Conservation (phyloP, 441 rosid genomes). For the Euphorbia corollata region DNA sequence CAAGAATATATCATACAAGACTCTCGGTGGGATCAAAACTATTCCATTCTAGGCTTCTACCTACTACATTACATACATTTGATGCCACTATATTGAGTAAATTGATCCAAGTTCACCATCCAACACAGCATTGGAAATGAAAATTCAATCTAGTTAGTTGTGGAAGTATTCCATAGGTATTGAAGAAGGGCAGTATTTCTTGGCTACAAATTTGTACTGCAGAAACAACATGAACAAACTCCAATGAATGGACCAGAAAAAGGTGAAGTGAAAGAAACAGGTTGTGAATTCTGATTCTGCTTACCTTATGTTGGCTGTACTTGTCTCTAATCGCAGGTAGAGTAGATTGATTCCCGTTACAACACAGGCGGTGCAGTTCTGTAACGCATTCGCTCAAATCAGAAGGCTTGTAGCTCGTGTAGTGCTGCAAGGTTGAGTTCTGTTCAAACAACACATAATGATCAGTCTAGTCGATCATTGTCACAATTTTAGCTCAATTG, state of each 20-base stretch:
- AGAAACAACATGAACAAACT: conserved; percentile 7
- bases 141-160: conserved; percentile 19
- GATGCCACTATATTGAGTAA: neutral
- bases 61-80: neutral
- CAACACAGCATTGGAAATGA: conserved; percentile 38
- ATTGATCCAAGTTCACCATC: conserved; percentile 25
- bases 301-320: conserved; percentile 85
- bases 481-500: neutral
- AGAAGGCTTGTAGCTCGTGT: conserved; percentile 61
- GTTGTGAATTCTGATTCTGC: neutral
- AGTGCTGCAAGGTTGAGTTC: conserved; percentile 76
- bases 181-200: conserved; percentile 65
- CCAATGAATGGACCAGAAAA: neutral
- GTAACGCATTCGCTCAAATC: conserved; percentile 60
- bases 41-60: conserved; percentile 6
- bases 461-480: conserved; percentile 13
- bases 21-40: conserved; percentile 12
- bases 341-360: conserved; percentile 35
- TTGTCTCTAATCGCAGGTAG: conserved; percentile 79
- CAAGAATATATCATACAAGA: conserved; percentile 13
- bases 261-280: no score
- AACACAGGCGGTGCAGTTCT: conserved; percentile 59
- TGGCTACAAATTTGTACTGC: conserved; percentile 85
- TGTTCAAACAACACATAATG: conserved; percentile 24
- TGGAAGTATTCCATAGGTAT: conserved; percentile 65